Conservation (phyloP, 225 moss, liverwort and hornwort genomes). For the Sphagnum tenellum region DNA sequence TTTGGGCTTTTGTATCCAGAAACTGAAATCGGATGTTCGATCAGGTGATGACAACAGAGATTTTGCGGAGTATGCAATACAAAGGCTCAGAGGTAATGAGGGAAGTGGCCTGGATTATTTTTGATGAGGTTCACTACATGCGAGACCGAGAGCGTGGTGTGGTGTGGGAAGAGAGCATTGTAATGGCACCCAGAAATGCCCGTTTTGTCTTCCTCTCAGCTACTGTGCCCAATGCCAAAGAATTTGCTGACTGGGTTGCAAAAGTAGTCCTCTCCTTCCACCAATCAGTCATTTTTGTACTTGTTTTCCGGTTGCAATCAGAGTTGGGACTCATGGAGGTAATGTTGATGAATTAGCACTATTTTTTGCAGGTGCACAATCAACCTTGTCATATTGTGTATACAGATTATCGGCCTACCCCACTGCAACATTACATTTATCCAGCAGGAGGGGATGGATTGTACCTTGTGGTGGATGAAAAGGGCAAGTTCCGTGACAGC, state of each 20-base stretch:
- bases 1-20: too few species aligned
- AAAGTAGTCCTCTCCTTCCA: conserved; percentile 42
- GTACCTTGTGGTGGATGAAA: conserved; percentile 94
- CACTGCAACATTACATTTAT: conserved; percentile 92
- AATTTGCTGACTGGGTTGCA: conserved; percentile 99
- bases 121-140: conserved; percentile 99
- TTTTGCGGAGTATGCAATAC: conserved; percentile 98
- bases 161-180: conserved; percentile 99
- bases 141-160: conserved; percentile 96
- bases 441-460: conserved; percentile 94
- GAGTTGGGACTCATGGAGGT: not conserved
- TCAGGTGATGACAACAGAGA: conserved; percentile 99
- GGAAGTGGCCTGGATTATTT: conserved; percentile 99
- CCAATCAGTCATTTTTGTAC: too few species aligned
- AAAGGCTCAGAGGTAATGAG: conserved; percentile 92
- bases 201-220: conserved; percentile 99
- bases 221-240: conserved; percentile 97
- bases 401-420: conserved; percentile 96
- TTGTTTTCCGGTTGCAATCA: not conserved
- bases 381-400: conserved; percentile 99
- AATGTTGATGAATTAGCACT: too few species aligned
- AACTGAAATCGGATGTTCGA: not conserved
- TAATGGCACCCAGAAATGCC: conserved; percentile 97
- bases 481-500: conserved; percentile 69
- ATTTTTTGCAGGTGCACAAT: conserved; percentile 59